phyloP scores from a whole-genome alignment of 2,329 filamentous ascomycete species.

The Colletotrichum neosansevieriae region DNA sequence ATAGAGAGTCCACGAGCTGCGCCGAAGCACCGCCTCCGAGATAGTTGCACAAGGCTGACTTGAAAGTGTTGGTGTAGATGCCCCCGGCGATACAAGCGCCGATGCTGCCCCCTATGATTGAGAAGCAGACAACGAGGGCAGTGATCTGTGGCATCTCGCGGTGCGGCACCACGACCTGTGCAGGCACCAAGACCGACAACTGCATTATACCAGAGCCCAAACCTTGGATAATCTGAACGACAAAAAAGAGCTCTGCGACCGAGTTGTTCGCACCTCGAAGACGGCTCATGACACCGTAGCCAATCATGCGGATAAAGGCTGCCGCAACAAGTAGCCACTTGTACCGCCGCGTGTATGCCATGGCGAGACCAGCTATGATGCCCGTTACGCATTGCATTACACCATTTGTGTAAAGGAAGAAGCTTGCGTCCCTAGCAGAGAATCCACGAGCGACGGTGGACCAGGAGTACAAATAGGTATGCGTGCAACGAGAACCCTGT shows the following conservation, averaged over 20 bases:
- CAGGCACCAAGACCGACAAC: conserved; percentile 49
- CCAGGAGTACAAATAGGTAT: conserved; percentile 58
- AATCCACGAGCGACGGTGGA: conserved; percentile 52
- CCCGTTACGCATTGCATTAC: conserved; percentile 54
- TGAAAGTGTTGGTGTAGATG: conserved; percentile 51
- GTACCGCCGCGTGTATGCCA: conserved; percentile 49
- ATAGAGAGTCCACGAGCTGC: conserved; percentile 23
- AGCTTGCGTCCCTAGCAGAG: conserved; percentile 45
- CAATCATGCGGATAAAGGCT: conserved; percentile 48
- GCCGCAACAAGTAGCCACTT: conserved; percentile 48
- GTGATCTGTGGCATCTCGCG: conserved; percentile 49
- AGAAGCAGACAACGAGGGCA: conserved; percentile 48
- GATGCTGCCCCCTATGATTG: conserved; percentile 48
- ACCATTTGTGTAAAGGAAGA: conserved; percentile 50
- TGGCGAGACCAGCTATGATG: conserved; percentile 54
- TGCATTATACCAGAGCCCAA: conserved; percentile 45
- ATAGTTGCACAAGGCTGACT: conserved; percentile 20
- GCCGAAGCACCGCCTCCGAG: conserved; percentile 2
- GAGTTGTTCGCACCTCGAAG: conserved; percentile 47
- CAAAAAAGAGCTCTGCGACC: conserved; percentile 52
- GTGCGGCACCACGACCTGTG: conserved; percentile 45
- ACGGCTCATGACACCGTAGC: conserved; percentile 49
- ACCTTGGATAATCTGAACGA: conserved; percentile 52
- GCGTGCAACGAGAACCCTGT: conserved; percentile 49
- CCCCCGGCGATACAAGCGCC: conserved; percentile 48